A percentile compares a stretch with the other conserved stretches of the same genome.
Evolutionary conservation across 768 basidiomycete genomes (phyloP).

Genomic region (Hygrocybe coccinea): DNA sequence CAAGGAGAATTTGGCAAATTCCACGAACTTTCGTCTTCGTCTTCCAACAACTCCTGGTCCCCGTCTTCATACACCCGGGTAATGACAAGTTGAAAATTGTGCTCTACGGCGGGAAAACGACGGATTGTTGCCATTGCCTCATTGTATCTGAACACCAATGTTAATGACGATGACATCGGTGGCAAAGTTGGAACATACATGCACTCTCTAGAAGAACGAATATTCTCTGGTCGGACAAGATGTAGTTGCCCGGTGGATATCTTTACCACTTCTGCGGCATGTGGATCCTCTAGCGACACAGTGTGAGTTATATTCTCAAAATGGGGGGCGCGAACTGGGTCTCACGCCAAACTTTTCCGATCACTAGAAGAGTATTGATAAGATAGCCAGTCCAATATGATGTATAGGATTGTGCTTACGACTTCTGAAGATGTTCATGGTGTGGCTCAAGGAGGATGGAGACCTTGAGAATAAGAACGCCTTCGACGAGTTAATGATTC

Average conservation of each 20-base stretch:
- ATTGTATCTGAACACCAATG: constrained; percentile 61
- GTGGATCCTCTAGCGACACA: constrained; percentile 70
- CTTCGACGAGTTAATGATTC: not conserved
- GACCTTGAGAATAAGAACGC: not conserved
- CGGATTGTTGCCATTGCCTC: constrained; percentile 94
- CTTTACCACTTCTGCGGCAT: constrained; percentile 92
- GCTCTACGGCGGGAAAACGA: constrained; percentile 68
- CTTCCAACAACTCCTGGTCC: constrained; percentile 89
- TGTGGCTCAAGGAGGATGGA: constrained; percentile 10
- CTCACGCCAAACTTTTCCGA: constrained; percentile 94
- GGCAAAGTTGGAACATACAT: constrained; percentile 56
- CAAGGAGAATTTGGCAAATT: constrained; percentile 1
- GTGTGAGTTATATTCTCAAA: constrained; percentile 18
- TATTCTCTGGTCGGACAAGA: constrained; percentile 84
- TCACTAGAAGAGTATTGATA: constrained; percentile 47
- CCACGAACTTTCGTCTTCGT: constrained; percentile 79
- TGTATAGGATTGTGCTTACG: constrained; percentile 43
- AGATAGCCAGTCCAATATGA: constrained; percentile 9
- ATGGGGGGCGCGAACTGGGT: constrained; percentile 18
- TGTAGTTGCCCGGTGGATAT: constrained; percentile 88
- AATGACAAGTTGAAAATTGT: constrained; percentile 86
- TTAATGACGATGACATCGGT: not conserved
- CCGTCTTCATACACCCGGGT: constrained; percentile 98
- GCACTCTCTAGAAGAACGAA: constrained; percentile 93
- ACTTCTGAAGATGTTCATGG: constrained; percentile 79